Conservation (phyloP, 495 filamentous ascomycete species). For the Tetracladium marchalianum region DNA sequence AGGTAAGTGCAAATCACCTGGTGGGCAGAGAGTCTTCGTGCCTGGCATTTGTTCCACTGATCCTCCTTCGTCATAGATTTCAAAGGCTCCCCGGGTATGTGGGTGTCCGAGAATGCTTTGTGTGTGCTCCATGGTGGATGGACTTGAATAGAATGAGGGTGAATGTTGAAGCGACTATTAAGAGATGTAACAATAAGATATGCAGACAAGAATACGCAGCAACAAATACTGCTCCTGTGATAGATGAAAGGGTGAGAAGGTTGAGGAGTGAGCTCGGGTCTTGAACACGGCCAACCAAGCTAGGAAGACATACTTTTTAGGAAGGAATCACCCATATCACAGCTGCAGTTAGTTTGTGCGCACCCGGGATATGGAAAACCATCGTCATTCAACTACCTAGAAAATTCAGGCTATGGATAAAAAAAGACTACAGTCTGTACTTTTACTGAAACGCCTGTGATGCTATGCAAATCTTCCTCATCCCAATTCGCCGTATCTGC, state of each 20-base stretch:
- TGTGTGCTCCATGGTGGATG: constrained; percentile 8
- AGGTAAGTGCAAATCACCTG: neutral
- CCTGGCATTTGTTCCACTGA: neutral
- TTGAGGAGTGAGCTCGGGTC: neutral
- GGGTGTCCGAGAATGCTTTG: constrained; percentile 1
- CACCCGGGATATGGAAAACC: neutral
- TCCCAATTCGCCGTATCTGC: constrained; percentile 17
- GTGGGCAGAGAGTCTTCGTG: neutral
- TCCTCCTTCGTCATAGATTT: constrained; percentile 2
- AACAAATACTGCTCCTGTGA: neutral
- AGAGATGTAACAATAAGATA: neutral
- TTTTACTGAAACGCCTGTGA: constrained; percentile 20
- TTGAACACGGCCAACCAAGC: too few species aligned
- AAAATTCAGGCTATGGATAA: constrained; percentile 1
- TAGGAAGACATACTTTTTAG: too few species aligned
- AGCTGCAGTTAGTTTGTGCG: neutral
- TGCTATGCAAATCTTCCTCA: constrained; percentile 23
- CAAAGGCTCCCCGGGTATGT: neutral
- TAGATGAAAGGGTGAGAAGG: neutral
- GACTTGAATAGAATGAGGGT: neutral
- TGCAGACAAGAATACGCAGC: neutral
- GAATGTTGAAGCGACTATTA: neutral
- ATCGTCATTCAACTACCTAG: constrained; percentile 8
- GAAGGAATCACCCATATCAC: neutral
- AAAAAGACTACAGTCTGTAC: constrained; percentile 7